Conservation (phyloP, 1,139 yeast species). For the Yamadazyma jaroonii region DNA sequence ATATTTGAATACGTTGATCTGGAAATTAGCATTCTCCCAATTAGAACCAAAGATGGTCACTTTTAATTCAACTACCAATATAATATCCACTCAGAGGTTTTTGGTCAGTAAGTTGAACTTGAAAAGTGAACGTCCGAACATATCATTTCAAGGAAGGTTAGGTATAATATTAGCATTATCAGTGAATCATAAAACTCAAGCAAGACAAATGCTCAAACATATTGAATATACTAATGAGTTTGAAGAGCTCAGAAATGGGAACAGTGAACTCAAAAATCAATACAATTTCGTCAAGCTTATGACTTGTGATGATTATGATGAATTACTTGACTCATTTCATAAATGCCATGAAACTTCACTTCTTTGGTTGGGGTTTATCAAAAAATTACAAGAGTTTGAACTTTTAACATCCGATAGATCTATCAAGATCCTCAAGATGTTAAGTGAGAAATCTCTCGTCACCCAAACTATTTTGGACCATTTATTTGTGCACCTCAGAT, state of each 20-base stretch:
- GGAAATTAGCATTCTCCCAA: slow-evolving; percentile 20
- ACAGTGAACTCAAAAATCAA: slow-evolving; percentile 12
- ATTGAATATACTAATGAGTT: background rate
- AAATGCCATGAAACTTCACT: slow-evolving; percentile 24
- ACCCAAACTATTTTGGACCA: slow-evolving; percentile 30
- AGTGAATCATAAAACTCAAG: slow-evolving; percentile 23
- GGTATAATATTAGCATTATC: slow-evolving; percentile 36
- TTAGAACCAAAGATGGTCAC: slow-evolving; percentile 1
- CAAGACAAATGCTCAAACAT: slow-evolving; percentile 10
- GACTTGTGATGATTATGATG: slow-evolving; percentile 31
- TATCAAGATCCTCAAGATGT: slow-evolving; percentile 16
- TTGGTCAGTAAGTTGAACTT: background rate
- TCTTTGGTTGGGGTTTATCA: slow-evolving; percentile 37
- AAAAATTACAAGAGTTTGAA: slow-evolving; percentile 31
- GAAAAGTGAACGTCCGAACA: slow-evolving; percentile 1
- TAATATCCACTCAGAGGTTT: background rate
- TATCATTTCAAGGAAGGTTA: slow-evolving; percentile 34
- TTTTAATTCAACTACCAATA: background rate
- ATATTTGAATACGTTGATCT: slow-evolving; percentile 22
- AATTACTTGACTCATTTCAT: slow-evolving; percentile 31
- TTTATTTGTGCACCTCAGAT: slow-evolving; percentile 26
- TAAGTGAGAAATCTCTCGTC: slow-evolving; percentile 8
- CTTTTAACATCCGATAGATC: slow-evolving; percentile 31
- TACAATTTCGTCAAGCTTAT: slow-evolving; percentile 23
- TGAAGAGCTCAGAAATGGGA: background rate